phyloP scores from a whole-genome alignment of 177 flowering plant species.

The Vitis hybrid region DNA sequence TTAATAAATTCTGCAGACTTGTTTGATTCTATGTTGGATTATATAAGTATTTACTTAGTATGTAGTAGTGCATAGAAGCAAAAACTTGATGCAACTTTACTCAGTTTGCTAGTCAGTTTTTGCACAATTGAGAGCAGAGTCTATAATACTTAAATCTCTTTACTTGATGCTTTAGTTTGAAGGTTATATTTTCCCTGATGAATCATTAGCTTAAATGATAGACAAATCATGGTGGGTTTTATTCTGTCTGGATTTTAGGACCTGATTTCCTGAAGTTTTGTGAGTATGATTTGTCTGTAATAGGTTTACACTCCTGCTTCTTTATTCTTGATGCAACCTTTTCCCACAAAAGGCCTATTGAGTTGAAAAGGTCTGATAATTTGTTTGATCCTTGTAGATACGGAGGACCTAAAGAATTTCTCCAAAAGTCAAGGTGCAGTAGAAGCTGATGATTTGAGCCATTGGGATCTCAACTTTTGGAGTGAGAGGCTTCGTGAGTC shows the following conservation, averaged over 20 bases:
- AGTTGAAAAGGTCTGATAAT: background rate
- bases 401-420: slow-evolving; percentile 79
- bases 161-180: no score
- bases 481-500: slow-evolving; percentile 98
- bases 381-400: slow-evolving; percentile 46
- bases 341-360: background rate
- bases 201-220: background rate
- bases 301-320: background rate
- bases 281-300: background rate
- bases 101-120: no score
- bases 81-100: no score
- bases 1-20: no score
- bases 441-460: slow-evolving; percentile 77
- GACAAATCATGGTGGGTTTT: background rate
- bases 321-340: background rate
- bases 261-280: background rate
- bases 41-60: no score
- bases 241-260: background rate
- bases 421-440: slow-evolving; percentile 63
- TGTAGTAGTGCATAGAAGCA: no score
- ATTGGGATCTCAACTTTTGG: slow-evolving; percentile 93
- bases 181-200: no score
- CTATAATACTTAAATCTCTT: no score
- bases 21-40: no score
- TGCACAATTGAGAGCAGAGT: no score